Conservation (phyloP, 371 early-diverging fungal species). For the Mucor velutinosus region DNA sequence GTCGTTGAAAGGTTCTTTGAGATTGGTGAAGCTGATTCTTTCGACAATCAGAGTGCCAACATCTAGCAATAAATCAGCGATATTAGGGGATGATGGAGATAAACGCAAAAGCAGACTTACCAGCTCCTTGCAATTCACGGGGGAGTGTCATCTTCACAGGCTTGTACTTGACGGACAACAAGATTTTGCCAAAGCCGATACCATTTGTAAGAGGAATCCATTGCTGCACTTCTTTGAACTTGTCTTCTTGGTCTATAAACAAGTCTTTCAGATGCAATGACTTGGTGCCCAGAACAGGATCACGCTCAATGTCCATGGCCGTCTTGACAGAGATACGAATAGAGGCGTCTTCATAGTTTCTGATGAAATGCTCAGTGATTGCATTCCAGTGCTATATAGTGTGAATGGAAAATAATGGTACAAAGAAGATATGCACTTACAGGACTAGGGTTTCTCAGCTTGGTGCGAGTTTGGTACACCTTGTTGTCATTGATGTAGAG, state of each 20-base stretch:
- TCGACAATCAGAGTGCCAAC: constrained; percentile 47
- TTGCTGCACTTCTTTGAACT: constrained; percentile 36
- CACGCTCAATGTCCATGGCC: constrained; percentile 37
- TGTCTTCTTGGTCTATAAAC: constrained; percentile 30
- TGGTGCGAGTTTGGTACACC: constrained; percentile 36
- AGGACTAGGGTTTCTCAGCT: constrained; percentile 40
- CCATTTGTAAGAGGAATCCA: constrained; percentile 41
- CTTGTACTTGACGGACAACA: constrained; percentile 43
- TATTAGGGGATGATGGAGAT: not conserved
- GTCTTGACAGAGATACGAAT: constrained; percentile 41
- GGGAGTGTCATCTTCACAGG: constrained; percentile 42
- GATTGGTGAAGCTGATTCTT: constrained; percentile 14
- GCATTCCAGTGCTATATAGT: constrained; percentile 42
- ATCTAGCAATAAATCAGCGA: constrained; percentile 5
- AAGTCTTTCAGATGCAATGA: constrained; percentile 23
- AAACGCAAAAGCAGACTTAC: constrained; percentile 4
- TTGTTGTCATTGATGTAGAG: constrained; percentile 46
- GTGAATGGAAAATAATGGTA: not conserved
- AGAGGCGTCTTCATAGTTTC: constrained; percentile 19
- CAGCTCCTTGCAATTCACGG: constrained; percentile 30
- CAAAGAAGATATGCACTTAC: constrained; percentile 22
- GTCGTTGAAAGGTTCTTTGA: constrained; percentile 25
- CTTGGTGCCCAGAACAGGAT: constrained; percentile 42
- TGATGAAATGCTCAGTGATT: constrained; percentile 38
- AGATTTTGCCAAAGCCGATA: constrained; percentile 46